phyloP scores from a whole-genome alignment of 176 grass and related monocot genomes.

The Triticum timopheevii region DNA sequence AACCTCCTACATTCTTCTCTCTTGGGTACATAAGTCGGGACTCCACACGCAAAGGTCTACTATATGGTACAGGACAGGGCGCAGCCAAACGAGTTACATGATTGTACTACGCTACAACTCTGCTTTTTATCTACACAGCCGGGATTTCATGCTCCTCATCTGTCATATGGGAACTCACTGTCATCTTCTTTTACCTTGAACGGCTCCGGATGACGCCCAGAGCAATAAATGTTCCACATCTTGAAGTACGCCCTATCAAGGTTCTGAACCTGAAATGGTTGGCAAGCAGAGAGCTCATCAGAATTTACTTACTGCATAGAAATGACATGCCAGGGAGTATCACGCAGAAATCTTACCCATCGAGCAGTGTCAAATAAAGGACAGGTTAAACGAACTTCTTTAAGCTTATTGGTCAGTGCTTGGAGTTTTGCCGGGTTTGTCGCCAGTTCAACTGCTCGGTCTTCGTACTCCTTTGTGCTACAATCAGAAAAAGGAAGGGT shows the following conservation, averaged over 20 bases:
- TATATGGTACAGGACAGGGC: not conserved
- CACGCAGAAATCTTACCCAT: not conserved
- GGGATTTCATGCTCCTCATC: not conserved
- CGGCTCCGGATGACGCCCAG: not conserved
- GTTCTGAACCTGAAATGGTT: constrained; percentile 13
- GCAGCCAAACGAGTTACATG: constrained; percentile 6
- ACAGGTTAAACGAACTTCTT: constrained; percentile 8
- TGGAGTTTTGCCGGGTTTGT: constrained; percentile 8
- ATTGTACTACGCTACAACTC: constrained; percentile 10
- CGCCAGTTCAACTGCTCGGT: constrained; percentile 14
- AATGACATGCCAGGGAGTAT: not conserved
- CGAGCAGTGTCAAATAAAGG: constrained; percentile 17
- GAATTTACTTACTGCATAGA: not conserved
- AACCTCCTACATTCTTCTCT: not conserved
- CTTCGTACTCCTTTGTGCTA: constrained; percentile 18
- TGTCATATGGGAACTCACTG: constrained; percentile 12
- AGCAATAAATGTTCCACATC: constrained; percentile 18
- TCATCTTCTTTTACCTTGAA: constrained; percentile 21
- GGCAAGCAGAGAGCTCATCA: not conserved
- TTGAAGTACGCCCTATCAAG: constrained; percentile 18
- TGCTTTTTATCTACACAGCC: constrained; percentile 29
- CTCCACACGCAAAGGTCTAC: not conserved
- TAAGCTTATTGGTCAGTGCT: constrained; percentile 26
- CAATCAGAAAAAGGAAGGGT: not conserved
- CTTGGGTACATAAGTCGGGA: not conserved